Conservation (phyloP, 2,329 filamentous ascomycete species). For the Cadophora sp. region DNA sequence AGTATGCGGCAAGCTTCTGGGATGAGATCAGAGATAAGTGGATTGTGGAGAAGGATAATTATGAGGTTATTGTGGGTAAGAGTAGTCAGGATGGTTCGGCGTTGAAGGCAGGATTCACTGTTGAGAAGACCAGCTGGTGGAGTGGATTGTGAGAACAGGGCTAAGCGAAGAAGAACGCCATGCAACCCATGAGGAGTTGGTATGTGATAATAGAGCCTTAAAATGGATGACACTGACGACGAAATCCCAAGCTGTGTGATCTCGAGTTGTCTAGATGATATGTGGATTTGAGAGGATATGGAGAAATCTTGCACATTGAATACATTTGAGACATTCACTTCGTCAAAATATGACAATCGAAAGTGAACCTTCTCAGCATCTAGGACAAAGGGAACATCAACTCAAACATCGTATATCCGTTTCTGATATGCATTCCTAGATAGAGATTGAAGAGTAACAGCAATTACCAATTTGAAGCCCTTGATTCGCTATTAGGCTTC, state of each 20-base stretch:
- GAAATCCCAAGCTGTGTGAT: too few relatives aligned
- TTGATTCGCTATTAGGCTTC: neutral
- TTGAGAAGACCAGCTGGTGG: conserved; percentile 72
- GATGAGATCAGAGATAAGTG: conserved; percentile 71
- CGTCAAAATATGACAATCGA: too few relatives aligned
- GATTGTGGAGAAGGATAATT: conserved; percentile 70
- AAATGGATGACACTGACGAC: too few relatives aligned
- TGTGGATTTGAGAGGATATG: too few relatives aligned
- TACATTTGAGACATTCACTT: too few relatives aligned
- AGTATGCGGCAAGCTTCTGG: conserved; percentile 73
- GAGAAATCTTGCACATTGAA: too few relatives aligned
- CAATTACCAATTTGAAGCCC: conserved; percentile 6
- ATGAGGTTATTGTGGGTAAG: conserved; percentile 65
- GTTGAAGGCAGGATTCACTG: conserved; percentile 60
- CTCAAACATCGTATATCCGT: too few relatives aligned
- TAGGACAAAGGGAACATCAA: too few relatives aligned
- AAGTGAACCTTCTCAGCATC: too few relatives aligned
- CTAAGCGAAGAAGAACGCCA: neutral
- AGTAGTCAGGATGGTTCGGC: conserved; percentile 60
- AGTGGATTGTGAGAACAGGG: conserved; percentile 57
- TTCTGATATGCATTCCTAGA: neutral
- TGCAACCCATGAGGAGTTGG: neutral
- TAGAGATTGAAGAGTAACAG: neutral
- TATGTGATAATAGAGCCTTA: too few relatives aligned
- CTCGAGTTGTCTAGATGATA: too few relatives aligned